Base-by-base conservation (phyloP, 2,329 filamentous ascomycete species). In the Xylariales sp. region DNA sequence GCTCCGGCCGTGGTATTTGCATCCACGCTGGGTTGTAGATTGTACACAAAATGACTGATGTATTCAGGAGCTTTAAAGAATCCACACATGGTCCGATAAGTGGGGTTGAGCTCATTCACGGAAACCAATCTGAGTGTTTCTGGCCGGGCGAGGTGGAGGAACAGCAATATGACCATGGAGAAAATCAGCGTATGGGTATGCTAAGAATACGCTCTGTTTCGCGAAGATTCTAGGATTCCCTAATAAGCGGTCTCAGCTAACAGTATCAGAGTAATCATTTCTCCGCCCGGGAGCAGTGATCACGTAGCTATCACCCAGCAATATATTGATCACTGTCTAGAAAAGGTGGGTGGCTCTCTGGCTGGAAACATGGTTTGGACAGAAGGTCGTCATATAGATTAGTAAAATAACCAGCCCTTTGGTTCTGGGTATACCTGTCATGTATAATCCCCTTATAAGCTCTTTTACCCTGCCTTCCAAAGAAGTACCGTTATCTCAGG, bases 71-170 rank as follows among this genome's bases (percentile, higher is more conserved):
- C 23, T 12, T 18, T 4, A 1, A 2, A 41, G 30, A 39, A 58
- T 46, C 32, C 57, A 62, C 18, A 54, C 43, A 45, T 62, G 53
- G 48, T 9, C 49, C 53, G 45, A 64, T 64, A 34, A 8, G 56
- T 46, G 39, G 52, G 12, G 43, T 10, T 56, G 14, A 48, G 46
- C 7, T 34, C 7, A 45, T 34, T 10, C 41, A 9, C 39, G 32
- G 28, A 32, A 55, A 32, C 16, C 6, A 53, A 49, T 9, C 3
- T 3, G 12, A n/a, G 12, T 14, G 7, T 5, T 59, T 16, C 32
- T n/a, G 23, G 7, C 32, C 1, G 16, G 48, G 32, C 39, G 5
- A 5, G 32, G 43, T 16, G 1, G 18, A 49, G 23, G 16, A 14
- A 50, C 14, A 60, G 12, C 18, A 49, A 23, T 12, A 23, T 16